These are phyloP conservation scores for Tylopilus sp. DNA, from an alignment of 768 basidiomycete species.

Conservation along the genomic window DNA sequence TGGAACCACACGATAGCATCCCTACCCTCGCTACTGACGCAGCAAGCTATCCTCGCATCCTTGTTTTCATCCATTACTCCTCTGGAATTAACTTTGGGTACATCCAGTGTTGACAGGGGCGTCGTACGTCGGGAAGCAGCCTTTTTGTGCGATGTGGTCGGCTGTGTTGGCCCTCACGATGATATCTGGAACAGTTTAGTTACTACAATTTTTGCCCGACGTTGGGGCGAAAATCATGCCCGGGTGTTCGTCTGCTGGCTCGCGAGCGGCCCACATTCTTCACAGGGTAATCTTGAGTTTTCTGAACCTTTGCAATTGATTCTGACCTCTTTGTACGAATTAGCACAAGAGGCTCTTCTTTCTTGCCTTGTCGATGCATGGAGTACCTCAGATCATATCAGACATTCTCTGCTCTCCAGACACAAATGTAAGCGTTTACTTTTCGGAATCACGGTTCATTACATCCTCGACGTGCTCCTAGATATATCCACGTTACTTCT, in stretches of 20 bases:
- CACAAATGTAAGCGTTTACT: conserved; percentile 65
- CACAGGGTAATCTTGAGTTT: conserved; percentile 27
- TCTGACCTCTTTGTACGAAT: conserved; percentile 10
- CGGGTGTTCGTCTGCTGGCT: conserved; percentile 72
- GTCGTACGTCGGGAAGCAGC: conserved; percentile 51
- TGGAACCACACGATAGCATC: conserved; percentile 49
- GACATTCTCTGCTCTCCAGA: conserved; percentile 67
- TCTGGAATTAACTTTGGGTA: conserved; percentile 30
- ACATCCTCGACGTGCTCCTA: conserved; percentile 29
- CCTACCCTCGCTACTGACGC: conserved; percentile 47
- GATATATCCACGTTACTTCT: conserved; percentile 75
- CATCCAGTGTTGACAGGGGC: conserved; percentile 34
- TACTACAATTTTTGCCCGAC: conserved; percentile 50
- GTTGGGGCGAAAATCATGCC: conserved; percentile 58
- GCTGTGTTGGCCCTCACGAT: conserved; percentile 39
- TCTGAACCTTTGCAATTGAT: background rate
- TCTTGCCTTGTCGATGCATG: conserved; percentile 57
- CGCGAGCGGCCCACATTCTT: conserved; percentile 41
- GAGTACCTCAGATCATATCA: conserved; percentile 75
- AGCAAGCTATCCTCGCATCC: conserved; percentile 59
- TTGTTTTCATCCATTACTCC: conserved; percentile 48
- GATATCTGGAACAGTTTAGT: conserved; percentile 50
- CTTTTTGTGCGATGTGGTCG: conserved; percentile 54
- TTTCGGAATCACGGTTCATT: background rate
- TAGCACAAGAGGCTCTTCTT: conserved; percentile 47